Evolutionary conservation across 257 asterid species (phyloP), one percentile per base, ranked within the genome.

Genomic region (Ehretia macrophylla): DNA sequence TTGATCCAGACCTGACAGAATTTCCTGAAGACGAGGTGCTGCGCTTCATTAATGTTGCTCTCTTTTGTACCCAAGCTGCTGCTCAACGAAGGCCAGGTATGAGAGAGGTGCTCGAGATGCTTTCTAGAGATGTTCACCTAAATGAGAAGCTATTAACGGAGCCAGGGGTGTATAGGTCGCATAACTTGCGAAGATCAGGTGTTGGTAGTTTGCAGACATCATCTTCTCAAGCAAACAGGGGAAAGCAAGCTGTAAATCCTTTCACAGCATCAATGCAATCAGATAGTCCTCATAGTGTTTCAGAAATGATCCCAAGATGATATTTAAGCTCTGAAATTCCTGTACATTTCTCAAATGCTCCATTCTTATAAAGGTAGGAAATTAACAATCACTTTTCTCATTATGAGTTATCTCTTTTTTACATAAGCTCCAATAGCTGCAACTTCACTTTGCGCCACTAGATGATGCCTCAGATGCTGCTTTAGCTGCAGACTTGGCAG

Each of bases 71-170:
- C 11, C 97, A 89, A 61, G 78, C 91, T 22, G 71, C 85, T 45
- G 63, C 90, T 62, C 82, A 84, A 27, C 83, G 68, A 32, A 80
- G 97, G 54, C 97, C 97, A 5, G 81, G 71, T 69, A 89, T 89
- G 97, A 86, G 77, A 56, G 94, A 89, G 60, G 97, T 89, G 58
- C 65, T 86, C 63, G 76, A 51, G 44, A 84, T 89, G 95, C 79
- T 89, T 13, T 80, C 95, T 0, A 60, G 75, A 11, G 83, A 84
- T 21, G 94, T 86, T 60, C 46, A 0, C 37, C 87, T 89, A 1
- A 84, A 84, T 4, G 95, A 80, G 55, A 70, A 71, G 56, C 21
- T 86, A 46, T 60, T 89, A 51, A 73, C 83, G 0, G 83, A 78
- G 59, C 95, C 95, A 5, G 91, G 94, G 13, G 42, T 84, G 27